Conservation (phyloP, 768 basidiomycete species). For the Exsudoporus frostii region DNA sequence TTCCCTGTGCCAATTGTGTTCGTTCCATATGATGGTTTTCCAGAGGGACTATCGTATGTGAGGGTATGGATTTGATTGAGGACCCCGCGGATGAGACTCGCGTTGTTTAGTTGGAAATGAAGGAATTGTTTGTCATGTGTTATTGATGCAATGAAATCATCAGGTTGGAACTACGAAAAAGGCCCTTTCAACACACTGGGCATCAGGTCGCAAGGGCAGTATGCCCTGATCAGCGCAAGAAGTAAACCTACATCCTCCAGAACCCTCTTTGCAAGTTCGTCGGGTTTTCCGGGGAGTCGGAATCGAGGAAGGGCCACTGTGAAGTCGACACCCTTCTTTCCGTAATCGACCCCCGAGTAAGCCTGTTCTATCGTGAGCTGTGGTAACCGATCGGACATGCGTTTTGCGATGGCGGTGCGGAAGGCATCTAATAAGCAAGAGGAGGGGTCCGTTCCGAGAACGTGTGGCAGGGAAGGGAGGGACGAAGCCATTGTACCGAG, state of each 20-base stretch:
- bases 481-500: slow-evolving; percentile 30
- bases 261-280: slow-evolving; percentile 72
- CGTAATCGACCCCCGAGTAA: slow-evolving; percentile 82
- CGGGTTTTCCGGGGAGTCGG: slow-evolving; percentile 77
- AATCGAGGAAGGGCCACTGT: slow-evolving; percentile 91
- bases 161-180: slow-evolving; percentile 69
- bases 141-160: slow-evolving; percentile 72
- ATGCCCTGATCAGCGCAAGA: background rate
- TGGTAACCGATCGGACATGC: slow-evolving; percentile 62
- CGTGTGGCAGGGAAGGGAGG: slow-evolving; percentile 38
- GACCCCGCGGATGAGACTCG: slow-evolving; percentile 60
- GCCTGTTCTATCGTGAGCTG: slow-evolving; percentile 70
- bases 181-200: background rate
- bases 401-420: slow-evolving; percentile 75
- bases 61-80: slow-evolving; percentile 73
- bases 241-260: slow-evolving; percentile 57
- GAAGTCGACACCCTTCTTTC: slow-evolving; percentile 93
- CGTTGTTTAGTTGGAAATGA: slow-evolving; percentile 69
- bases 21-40: slow-evolving; percentile 74
- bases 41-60: slow-evolving; percentile 58
- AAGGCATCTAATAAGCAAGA: slow-evolving; percentile 72
- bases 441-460: slow-evolving; percentile 56
- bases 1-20: slow-evolving; percentile 78
- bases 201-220: no score
- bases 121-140: slow-evolving; percentile 77